These are phyloP conservation scores for Leccinum sublutescens DNA, from an alignment of 768 basidiomycete genomes.

Conservation along the genomic window DNA sequence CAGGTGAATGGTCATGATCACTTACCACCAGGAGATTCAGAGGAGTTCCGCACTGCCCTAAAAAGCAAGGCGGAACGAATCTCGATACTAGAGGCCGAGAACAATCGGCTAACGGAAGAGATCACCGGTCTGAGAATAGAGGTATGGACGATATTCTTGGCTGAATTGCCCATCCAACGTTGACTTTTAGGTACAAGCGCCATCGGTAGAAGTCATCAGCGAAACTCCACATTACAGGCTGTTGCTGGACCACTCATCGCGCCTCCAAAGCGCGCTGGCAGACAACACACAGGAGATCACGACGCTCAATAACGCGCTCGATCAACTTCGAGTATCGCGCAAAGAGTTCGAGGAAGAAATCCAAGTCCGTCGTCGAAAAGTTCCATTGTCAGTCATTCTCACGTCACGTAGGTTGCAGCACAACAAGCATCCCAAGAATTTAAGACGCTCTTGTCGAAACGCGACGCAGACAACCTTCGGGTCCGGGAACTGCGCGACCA, in stretches of 20 bases:
- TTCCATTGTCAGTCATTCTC: conserved; percentile 10
- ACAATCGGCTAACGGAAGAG: conserved; percentile 43
- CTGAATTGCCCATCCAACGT: background rate
- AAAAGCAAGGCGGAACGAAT: conserved; percentile 42
- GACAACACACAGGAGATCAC: conserved; percentile 40
- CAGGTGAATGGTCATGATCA: conserved; percentile 41
- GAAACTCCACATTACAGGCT: conserved; percentile 55
- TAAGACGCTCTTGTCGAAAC: conserved; percentile 55
- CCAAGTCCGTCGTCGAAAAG: conserved; percentile 37
- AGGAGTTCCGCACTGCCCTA: conserved; percentile 34
- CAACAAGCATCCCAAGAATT: conserved; percentile 62
- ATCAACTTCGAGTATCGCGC: conserved; percentile 38
- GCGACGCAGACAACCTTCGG: conserved; percentile 64
- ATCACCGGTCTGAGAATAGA: conserved; percentile 44
- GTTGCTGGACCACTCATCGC: conserved; percentile 53
- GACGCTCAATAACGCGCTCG: conserved; percentile 45
- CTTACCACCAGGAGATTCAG: conserved; percentile 39
- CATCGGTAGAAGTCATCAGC: conserved; percentile 44
- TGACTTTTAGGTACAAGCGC: conserved; percentile 36
- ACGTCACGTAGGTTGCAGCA: conserved; percentile 36
- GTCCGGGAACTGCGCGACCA: conserved; percentile 75
- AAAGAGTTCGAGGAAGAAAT: conserved; percentile 47
- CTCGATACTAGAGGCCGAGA: conserved; percentile 46
- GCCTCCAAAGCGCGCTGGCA: conserved; percentile 41
- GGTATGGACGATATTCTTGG: conserved; percentile 31